Evolutionary conservation across 1,284 basidiomycete genomes (phyloP), one percentile per base, ranked within the genome.

Genomic region (Naganishia cerealis): DNA sequence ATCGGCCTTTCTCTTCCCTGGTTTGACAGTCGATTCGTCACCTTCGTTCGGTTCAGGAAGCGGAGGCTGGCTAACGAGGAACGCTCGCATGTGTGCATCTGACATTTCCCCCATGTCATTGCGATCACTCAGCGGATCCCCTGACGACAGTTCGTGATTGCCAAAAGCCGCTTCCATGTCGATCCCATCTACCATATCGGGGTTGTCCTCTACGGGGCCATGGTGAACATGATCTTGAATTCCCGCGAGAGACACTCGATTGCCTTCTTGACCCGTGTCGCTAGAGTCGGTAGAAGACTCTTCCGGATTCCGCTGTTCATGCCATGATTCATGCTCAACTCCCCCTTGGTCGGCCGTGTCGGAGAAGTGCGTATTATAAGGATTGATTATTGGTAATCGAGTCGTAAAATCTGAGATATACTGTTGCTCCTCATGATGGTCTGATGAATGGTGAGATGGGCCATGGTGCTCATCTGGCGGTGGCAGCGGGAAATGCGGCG

Each of bases 101-200:
- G 61, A 29, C 50, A 63, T 53, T 4, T 54, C 61, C 50, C 61
- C 61, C 5, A 63, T 52, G 16, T 53, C 61, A 3, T 13, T 8
- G 13, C 61, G 50, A 33, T 63, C 61, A 21, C 39, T 53, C 50
- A 43, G 3, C 61, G 61, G n/a, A 36, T 63, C 50, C 43, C 24
- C 57, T 29, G 61, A 29, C 38, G 53, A 13, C 16, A 63, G 52
- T 16, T 63, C 50, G 38, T 50, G 50, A 26, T 63, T 63, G 39
- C 61, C 61, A 21, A 63, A 63, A 12, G 61, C 61, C 50, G 61
- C 61, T 54, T 63, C 61, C 61, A 63, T 63, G 29, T 63, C 61
- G 21, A 63, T 63, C 5, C 61, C 61, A 46, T 63, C 61, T 8
- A 63, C 61, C 12, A 63, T 63, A 26, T 63, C 61, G 39, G 50